A percentile compares a stretch with the other conserved stretches of the same genome.
Evolutionary conservation across 2,329 filamentous ascomycete genomes (phyloP).

Genomic region (Aureobasidium mangrovei): DNA sequence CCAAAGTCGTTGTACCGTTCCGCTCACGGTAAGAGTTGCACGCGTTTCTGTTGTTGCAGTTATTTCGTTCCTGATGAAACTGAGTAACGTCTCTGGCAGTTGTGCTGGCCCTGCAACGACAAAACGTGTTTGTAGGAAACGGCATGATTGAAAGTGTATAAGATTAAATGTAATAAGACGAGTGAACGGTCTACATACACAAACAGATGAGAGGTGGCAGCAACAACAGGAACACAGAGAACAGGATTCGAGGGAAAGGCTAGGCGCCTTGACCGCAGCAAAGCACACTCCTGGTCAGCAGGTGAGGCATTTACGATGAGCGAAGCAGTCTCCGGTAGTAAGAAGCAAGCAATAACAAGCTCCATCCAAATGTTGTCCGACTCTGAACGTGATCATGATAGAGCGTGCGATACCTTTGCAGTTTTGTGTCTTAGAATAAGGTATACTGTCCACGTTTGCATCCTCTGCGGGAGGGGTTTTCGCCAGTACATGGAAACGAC

Average conservation of each 20-base stretch:
- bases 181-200: neutral
- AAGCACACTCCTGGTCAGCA: neutral
- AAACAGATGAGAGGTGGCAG: neutral
- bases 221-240: neutral
- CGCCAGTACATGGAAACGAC: neutral
- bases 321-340: neutral
- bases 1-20: neutral
- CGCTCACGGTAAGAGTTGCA: neutral
- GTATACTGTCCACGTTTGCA: slow-evolving; percentile 7
- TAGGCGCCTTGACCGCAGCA: too few species aligned
- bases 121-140: slow-evolving; percentile 11
- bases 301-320: neutral
- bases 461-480: neutral
- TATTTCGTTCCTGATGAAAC: slow-evolving; percentile 10
- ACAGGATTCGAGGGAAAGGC: neutral
- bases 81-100: slow-evolving; percentile 3
- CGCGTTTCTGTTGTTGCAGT: slow-evolving; percentile 3
- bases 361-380: too few species aligned
- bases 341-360: neutral
- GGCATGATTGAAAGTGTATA: slow-evolving; percentile 3
- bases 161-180: slow-evolving; percentile 3
- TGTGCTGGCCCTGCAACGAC: slow-evolving; percentile 5
- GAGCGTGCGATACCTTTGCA: neutral
- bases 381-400: neutral
- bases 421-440: slow-evolving; percentile 9